Percentiles rank a stretch among this genome's conserved stretches.
These are phyloP conservation scores for Mycena chlorophos DNA, from an alignment of 768 basidiomycete species.

Conservation along the genomic window DNA sequence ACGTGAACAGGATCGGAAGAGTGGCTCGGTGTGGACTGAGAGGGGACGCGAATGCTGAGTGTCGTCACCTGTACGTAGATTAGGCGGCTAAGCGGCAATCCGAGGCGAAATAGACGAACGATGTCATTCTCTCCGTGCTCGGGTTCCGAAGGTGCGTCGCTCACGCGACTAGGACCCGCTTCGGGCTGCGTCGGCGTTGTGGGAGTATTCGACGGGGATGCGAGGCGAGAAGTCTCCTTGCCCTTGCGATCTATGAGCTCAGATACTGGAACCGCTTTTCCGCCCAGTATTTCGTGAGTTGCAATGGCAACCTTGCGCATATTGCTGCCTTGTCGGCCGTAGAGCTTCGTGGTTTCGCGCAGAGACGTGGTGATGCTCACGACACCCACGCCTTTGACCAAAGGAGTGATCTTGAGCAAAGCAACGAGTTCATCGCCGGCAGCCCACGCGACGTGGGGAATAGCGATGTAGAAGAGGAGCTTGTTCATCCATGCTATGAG, in stretches of 20 bases:
- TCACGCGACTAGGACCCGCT: slow-evolving; percentile 9
- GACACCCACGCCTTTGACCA: slow-evolving; percentile 84
- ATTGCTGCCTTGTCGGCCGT: slow-evolving; percentile 49
- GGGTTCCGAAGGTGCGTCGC: slow-evolving; percentile 9
- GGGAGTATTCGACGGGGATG: background rate
- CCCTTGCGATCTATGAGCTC: slow-evolving; percentile 18
- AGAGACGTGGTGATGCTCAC: slow-evolving; percentile 67
- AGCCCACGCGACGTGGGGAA: slow-evolving; percentile 95
- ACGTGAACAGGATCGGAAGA: slow-evolving; percentile 72
- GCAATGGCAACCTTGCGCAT: slow-evolving; percentile 59
- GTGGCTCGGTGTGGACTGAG: slow-evolving; percentile 68
- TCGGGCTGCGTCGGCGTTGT: background rate
- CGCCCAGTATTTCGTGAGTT: slow-evolving; percentile 69
- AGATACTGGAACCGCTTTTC: slow-evolving; percentile 46
- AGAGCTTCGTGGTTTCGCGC: slow-evolving; percentile 72
- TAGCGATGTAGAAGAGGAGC: slow-evolving; percentile 89
- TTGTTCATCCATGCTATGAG: slow-evolving; percentile 84
- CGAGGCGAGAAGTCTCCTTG: slow-evolving; percentile 2
- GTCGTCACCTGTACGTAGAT: slow-evolving; percentile 42
- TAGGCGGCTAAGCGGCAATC: background rate
- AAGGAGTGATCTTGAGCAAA: slow-evolving; percentile 81
- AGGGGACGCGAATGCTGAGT: slow-evolving; percentile 61
- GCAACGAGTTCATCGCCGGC: slow-evolving; percentile 84
- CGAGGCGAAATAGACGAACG: slow-evolving; percentile 1
- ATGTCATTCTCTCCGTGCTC: slow-evolving; percentile 17